phyloP scores from a whole-genome alignment of 805 yeast species.

The Candida xyloterini region DNA sequence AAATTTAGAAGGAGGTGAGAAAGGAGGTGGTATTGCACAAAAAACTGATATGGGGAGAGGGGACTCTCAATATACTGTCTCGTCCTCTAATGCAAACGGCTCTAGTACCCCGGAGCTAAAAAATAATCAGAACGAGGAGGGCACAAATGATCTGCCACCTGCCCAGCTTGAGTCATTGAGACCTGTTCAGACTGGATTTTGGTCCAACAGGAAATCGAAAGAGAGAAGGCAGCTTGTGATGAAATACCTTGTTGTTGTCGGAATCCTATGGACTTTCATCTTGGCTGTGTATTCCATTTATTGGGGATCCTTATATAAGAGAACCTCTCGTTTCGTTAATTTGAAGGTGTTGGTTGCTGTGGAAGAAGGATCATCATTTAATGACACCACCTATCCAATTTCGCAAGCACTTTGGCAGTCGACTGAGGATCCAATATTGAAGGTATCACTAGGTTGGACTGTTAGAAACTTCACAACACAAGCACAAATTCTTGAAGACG shows the following conservation, averaged over 20 bases:
- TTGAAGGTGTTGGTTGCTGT: constrained; percentile 39
- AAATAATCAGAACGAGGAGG: constrained; percentile 3
- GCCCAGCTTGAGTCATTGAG: constrained; percentile 1
- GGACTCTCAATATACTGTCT: constrained; percentile 26
- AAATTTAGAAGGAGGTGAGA: not conserved
- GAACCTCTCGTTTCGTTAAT: constrained; percentile 31
- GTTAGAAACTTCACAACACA: constrained; percentile 28
- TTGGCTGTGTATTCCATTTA: constrained; percentile 41
- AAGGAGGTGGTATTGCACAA: not conserved
- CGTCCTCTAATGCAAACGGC: constrained; percentile 14
- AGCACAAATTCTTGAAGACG: constrained; percentile 40
- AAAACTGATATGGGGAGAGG: constrained; percentile 10
- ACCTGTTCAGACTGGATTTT: constrained; percentile 13
- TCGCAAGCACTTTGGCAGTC: constrained; percentile 31
- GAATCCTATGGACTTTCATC: constrained; percentile 35
- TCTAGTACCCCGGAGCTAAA: constrained; percentile 3
- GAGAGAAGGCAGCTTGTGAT: constrained; percentile 15
- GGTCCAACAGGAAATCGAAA: constrained; percentile 14
- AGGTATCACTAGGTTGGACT: constrained; percentile 37
- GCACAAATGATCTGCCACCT: constrained; percentile 1
- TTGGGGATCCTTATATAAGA: constrained; percentile 46
- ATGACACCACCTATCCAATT: constrained; percentile 27
- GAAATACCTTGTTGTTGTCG: constrained; percentile 15
- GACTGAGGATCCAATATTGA: constrained; percentile 11
- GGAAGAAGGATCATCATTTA: constrained; percentile 29